Evolutionary conservation across 1,139 yeast genomes (phyloP), one percentile per base, ranked within the genome.

Genomic region (Kurtzmaniella quercitrusa): DNA sequence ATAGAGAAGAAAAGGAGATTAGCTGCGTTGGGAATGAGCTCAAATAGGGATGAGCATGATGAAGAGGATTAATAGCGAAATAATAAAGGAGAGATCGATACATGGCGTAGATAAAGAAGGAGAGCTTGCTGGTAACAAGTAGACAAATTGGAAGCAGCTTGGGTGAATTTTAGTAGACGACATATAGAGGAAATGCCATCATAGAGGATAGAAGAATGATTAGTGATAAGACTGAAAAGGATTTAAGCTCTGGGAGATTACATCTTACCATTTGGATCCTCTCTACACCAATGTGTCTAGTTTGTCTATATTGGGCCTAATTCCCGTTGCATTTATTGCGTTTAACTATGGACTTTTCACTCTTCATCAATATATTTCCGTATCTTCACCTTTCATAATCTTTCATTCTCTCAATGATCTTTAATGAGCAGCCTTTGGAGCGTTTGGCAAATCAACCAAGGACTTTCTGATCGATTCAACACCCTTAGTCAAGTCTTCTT

Each of bases 401-500:
- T 27, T n/a, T 27, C 31, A n/a, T 27, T 27, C 6, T 27, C 12
- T 11, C 14, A 34, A 17, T 31, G n/a, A n/a, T n/a, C n/a, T n/a
- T 52, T 65, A 75, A 53, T 75, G 80, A 44, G 54, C 65, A 39
- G 66, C 59, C 51, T 67, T 68, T 49, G 70, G 67, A 47, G 78
- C 83, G 49, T 58, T 73, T 51, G 88, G 85, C 52, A 85, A 75
- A 48, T 76, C 77, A 45, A 60, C 62, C 58, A 90, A 77, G 17
- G 90, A 74, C 52, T 73, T 60, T 60, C 76, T 76, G 57, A 91
- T 90, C 43, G 83, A 76, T 16, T 77, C 83, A 46, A 90, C 84
- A 56, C 97, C 97, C 70, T 79, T 83, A 53, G 80, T 66, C 59
- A 91, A 73, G 59, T 93, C 97, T 56, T 85, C 93, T 62, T 89